Conservation (phyloP, 768 basidiomycete genomes). For the Lyophyllum semitale region DNA sequence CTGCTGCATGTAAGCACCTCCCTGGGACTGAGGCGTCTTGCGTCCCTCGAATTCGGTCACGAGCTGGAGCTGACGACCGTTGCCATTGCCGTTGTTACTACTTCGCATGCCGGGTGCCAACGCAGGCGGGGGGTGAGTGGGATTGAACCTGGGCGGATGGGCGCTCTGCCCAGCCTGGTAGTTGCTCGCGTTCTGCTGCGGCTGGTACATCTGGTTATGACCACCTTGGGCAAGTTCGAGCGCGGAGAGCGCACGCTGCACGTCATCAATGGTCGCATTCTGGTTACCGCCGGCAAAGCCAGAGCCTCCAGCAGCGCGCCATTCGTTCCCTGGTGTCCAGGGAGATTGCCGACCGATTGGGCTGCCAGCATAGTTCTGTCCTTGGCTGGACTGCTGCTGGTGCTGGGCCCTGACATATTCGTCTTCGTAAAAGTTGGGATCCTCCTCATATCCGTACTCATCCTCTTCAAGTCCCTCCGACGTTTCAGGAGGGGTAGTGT, state of each 20-base stretch:
- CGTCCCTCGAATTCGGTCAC: constrained; percentile 68
- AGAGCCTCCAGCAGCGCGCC: constrained; percentile 44
- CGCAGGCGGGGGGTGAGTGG: constrained; percentile 45
- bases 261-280: constrained; percentile 64
- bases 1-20: constrained; percentile 30
- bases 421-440: constrained; percentile 56
- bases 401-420: constrained; percentile 52
- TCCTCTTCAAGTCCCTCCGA: constrained; percentile 50
- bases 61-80: constrained; percentile 51
- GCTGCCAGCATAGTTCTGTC: constrained; percentile 49
- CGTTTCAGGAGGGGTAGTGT: constrained; percentile 40
- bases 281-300: constrained; percentile 19
- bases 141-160: constrained; percentile 74
- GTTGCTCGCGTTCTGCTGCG: constrained; percentile 25
- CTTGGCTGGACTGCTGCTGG: constrained; percentile 29
- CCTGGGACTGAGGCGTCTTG: constrained; percentile 53
- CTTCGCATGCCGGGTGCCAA: constrained; percentile 39
- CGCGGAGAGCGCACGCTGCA: constrained; percentile 70
- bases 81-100: constrained; percentile 39
- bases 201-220: constrained; percentile 25
- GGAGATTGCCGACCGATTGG: constrained; percentile 66
- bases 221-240: constrained; percentile 55
- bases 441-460: constrained; percentile 54
- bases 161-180: constrained; percentile 51
- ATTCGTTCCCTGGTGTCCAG: constrained; percentile 65